These are phyloP conservation scores for Phaffomyces opuntiae DNA, from an alignment of 805 yeast genomes.

Conservation along the genomic window DNA sequence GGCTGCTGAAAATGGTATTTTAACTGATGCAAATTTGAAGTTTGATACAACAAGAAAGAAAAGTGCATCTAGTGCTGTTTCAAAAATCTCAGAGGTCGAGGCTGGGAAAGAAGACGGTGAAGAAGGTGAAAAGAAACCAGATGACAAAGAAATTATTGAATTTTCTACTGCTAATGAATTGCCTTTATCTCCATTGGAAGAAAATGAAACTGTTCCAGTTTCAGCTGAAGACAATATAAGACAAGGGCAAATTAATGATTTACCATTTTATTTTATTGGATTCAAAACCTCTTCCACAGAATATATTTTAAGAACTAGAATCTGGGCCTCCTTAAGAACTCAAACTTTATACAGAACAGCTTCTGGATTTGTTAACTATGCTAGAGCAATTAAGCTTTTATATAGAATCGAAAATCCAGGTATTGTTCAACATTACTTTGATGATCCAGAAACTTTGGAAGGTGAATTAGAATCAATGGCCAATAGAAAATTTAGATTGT, in stretches of 20 bases:
- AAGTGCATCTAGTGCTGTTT: neutral
- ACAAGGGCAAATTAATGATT: constrained; percentile 44
- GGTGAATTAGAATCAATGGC: constrained; percentile 67
- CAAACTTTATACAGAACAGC: constrained; percentile 82
- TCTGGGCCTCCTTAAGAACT: constrained; percentile 81
- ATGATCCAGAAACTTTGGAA: constrained; percentile 51
- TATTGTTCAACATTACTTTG: constrained; percentile 35
- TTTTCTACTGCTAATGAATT: neutral
- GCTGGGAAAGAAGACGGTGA: neutral
- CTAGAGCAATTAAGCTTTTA: constrained; percentile 62
- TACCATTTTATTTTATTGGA: constrained; percentile 69
- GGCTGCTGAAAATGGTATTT: constrained; percentile 45
- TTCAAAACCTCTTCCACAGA: constrained; percentile 61
- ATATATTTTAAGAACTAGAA: constrained; percentile 61
- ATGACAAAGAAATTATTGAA: neutral
- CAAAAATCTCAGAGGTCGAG: neutral
- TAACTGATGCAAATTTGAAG: constrained; percentile 14
- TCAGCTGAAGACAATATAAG: constrained; percentile 27
- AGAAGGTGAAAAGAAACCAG: neutral
- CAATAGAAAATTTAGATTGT: constrained; percentile 67
- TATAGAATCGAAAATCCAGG: constrained; percentile 61
- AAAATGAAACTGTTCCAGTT: constrained; percentile 28
- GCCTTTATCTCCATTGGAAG: constrained; percentile 7
- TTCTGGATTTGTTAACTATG: constrained; percentile 78
- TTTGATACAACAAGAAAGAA: constrained; percentile 16